Evolutionary conservation across 352 stramenopile species (phyloP).

Genomic region (Pythium vanterpoolii): DNA sequence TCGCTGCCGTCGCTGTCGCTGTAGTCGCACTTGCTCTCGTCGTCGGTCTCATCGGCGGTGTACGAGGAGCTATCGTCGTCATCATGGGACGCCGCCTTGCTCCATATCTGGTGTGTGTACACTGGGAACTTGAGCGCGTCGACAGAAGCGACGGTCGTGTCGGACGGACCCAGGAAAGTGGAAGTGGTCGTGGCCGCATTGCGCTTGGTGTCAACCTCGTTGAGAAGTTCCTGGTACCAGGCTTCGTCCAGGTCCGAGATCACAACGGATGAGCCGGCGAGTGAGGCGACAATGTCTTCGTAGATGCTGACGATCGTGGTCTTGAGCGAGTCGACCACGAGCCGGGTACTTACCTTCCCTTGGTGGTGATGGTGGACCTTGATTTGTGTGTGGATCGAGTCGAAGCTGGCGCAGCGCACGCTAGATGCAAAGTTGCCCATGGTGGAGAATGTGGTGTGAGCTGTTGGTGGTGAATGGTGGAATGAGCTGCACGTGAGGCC

Average conservation of each 20-base stretch:
- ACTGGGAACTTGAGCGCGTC: background rate
- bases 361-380: slow-evolving; percentile 24
- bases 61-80: slow-evolving; percentile 38
- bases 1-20: slow-evolving; percentile 22
- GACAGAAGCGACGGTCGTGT: slow-evolving; percentile 16
- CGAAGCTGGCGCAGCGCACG: slow-evolving; percentile 17
- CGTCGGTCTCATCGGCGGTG: slow-evolving; percentile 48
- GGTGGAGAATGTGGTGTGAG: background rate
- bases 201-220: slow-evolving; percentile 2
- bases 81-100: slow-evolving; percentile 11
- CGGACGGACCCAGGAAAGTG: slow-evolving; percentile 11
- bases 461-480: slow-evolving; percentile 31
- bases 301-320: slow-evolving; percentile 8
- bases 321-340: slow-evolving; percentile 10
- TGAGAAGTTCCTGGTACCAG: slow-evolving; percentile 17
- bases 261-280: slow-evolving; percentile 17
- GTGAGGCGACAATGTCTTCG: background rate
- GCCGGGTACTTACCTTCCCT: slow-evolving; percentile 25
- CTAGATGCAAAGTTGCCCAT: slow-evolving; percentile 54
- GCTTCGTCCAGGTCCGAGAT: slow-evolving; percentile 20
- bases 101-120: background rate
- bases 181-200: background rate
- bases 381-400: slow-evolving; percentile 5
- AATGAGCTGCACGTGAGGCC: slow-evolving; percentile 40
- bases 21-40: slow-evolving; percentile 33